A percentile compares a stretch with the other conserved stretches of the same genome.
phyloP scores from a whole-genome alignment of 208 protist species.

The Naegleria fowleri region DNA sequence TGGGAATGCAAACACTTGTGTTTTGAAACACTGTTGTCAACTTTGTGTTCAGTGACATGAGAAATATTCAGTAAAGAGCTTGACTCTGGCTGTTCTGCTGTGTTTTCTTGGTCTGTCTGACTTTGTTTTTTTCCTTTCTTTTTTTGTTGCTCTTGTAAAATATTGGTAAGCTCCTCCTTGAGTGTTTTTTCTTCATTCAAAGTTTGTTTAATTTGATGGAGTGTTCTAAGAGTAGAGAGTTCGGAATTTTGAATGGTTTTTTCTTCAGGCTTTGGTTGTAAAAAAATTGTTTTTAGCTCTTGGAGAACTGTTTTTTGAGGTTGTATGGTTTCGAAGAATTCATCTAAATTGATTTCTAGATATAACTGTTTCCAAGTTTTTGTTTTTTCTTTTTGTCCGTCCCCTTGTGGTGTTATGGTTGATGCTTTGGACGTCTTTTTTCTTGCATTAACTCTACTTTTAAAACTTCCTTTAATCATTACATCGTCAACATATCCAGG shows the following conservation, averaged over 20 bases:
- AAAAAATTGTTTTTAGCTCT: background rate
- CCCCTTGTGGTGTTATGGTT: no score
- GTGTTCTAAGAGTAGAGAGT: background rate
- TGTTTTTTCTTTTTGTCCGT: background rate
- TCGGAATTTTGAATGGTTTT: background rate
- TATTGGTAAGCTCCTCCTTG: background rate
- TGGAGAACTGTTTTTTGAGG: background rate
- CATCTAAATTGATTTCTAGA: background rate
- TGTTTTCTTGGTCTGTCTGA: background rate
- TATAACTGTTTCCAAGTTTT: constrained; percentile 22
- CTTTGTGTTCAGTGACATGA: background rate
- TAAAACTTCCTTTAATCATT: background rate
- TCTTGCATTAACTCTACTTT: background rate
- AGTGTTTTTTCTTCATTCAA: background rate
- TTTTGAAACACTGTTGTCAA: background rate
- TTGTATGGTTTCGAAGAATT: background rate
- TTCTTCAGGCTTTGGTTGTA: background rate
- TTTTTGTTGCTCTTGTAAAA: background rate
- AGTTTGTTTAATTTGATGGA: background rate
- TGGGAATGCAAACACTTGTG: background rate
- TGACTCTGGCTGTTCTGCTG: background rate
- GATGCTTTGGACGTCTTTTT: background rate
- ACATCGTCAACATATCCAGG: background rate
- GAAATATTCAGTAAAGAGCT: no score
- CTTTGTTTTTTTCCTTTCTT: no score